Evolutionary conservation across 176 grass and related monocot genomes (phyloP).

Genomic region (Triticum timopheevii): DNA sequence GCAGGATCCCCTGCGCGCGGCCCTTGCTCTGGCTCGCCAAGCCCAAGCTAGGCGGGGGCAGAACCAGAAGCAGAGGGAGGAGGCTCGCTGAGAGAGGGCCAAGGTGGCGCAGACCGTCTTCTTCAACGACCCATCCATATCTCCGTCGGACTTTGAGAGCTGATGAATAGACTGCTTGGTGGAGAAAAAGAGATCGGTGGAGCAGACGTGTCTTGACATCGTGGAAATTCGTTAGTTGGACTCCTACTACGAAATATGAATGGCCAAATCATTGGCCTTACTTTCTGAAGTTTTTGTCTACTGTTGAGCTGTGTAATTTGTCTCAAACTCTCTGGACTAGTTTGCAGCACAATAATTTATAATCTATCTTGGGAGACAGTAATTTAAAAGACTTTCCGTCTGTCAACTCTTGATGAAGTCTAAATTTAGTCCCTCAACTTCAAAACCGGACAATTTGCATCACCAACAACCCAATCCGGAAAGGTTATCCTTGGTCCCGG

Average conservation of each 20-base stretch:
- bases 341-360: too few relatives aligned
- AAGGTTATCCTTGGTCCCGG: too few relatives aligned
- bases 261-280: too few relatives aligned
- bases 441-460: too few relatives aligned
- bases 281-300: too few relatives aligned
- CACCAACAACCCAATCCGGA: too few relatives aligned
- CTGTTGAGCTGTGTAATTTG: background rate
- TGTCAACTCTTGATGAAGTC: too few relatives aligned
- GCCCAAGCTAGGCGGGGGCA: background rate
- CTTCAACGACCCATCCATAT: constrained; percentile 41
- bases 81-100: constrained; percentile 24
- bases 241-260: background rate
- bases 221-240: background rate
- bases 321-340: background rate
- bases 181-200: background rate
- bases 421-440: too few relatives aligned
- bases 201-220: background rate
- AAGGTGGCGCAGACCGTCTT: constrained; percentile 26
- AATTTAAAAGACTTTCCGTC: too few relatives aligned
- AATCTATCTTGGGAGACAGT: too few relatives aligned
- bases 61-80: background rate
- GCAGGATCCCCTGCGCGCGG: background rate
- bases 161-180: background rate
- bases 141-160: background rate
- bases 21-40: background rate